Percentiles rank a stretch among this genome's conserved stretches.
These are phyloP conservation scores for Handroanthus guayacan DNA, from an alignment of 257 asterid genomes.

Conservation along the genomic window DNA sequence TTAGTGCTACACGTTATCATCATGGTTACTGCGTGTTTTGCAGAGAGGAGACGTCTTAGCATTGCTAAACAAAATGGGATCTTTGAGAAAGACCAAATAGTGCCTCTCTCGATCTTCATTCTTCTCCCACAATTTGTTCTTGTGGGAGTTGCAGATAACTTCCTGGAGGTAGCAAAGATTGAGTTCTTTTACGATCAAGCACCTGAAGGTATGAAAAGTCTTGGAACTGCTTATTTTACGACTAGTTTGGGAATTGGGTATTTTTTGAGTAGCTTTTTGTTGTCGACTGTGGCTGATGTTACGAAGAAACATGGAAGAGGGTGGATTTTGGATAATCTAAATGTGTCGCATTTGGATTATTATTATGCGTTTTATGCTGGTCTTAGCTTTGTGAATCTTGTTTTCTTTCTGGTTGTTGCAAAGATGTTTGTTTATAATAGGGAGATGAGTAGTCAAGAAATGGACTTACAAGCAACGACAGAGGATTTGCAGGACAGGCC, in stretches of 20 bases:
- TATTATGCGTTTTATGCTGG: conserved; percentile 58
- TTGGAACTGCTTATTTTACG: conserved; percentile 76
- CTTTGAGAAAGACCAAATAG: conserved; percentile 34
- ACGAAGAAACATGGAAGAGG: conserved; percentile 61
- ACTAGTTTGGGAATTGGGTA: conserved; percentile 70
- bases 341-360: conserved; percentile 65
- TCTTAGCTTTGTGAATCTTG: conserved; percentile 45
- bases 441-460: conserved; percentile 12
- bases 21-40: conserved; percentile 55
- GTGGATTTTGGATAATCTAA: conserved; percentile 75
- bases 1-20: conserved; percentile 50
- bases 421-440: conserved; percentile 49
- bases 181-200: conserved; percentile 87
- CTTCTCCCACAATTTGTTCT: conserved; percentile 70
- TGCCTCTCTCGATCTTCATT: conserved; percentile 69
- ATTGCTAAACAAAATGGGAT: conserved; percentile 53
- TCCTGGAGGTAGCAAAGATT: conserved; percentile 68
- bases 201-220: conserved; percentile 79
- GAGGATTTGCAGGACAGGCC: neutral
- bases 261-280: conserved; percentile 65
- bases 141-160: conserved; percentile 68
- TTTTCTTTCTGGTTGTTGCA: conserved; percentile 56
- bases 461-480: conserved; percentile 21
- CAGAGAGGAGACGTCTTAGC: conserved; percentile 55
- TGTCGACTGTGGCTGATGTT: conserved; percentile 62